Evolutionary conservation across 2,329 filamentous ascomycete genomes (phyloP), one percentile per base, ranked within the genome.

Genomic region (Furcasterigmium sp.): DNA sequence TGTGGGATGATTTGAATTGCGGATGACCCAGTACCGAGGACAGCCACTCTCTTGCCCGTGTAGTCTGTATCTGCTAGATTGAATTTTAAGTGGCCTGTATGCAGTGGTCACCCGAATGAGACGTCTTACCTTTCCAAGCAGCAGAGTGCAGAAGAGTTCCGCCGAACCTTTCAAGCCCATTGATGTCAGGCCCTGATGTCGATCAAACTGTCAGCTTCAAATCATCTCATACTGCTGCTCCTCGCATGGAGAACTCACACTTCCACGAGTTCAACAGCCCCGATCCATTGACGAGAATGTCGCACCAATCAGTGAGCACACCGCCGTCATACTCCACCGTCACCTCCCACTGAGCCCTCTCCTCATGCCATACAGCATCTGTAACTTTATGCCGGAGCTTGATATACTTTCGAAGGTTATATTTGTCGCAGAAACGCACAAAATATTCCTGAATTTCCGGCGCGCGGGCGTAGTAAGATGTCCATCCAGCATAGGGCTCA

Each of bases 361-460:
- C 29, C 29, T 32, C 29, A n/a, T 32, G 29, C 29, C 29, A 32
- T 3, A 38, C 41, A 3, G 56, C 53, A 13, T 43, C 49, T 3
- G 54, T 39, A 10, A 64, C 54, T 18, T 49, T 51, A 26, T 52
- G 29, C 13, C 7, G 14, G 14, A 15, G 29, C 29, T 32, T 32
- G 29, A 32, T 32, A n/a, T 32, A 32, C 25, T 44, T 28, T 11
- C 30, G 21, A 5, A 47, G 29, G 23, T 44, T 32, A 37, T 47
- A 47, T 30, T 47, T 47, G 21, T 45, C 37, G 19, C 34, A 39
- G 26, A 47, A 47, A 8, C 23, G 5, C 44, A 50, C 49, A 53
- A 56, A 35, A 34, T 49, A 49, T 10, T 47, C 17, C 15, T 41
- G 34, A n/a, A 49, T 49, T 21, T 49, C 47, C 14, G 18, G 15